Base-by-base conservation (phyloP, 225 moss, liverwort and hornwort species). In the Sphagnum contortum region DNA sequence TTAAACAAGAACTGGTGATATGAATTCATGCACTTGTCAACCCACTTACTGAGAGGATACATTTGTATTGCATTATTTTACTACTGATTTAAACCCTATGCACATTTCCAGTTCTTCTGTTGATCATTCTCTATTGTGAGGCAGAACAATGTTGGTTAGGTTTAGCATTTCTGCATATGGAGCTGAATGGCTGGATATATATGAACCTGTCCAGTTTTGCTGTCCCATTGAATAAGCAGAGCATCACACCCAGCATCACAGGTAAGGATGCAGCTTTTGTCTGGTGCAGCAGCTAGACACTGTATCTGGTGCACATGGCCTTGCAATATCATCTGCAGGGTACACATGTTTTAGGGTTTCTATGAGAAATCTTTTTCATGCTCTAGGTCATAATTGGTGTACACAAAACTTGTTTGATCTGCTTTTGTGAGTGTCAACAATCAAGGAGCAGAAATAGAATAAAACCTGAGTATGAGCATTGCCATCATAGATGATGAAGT, bases 301-400 rank as follows among this genome's bases (percentile, higher is more conserved):
- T 76, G 78, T 59, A 85, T 81, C 58, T 85, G 81, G 67, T 85
- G 81, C 7, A 85, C 64, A 52, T 85, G 85, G 5, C 85, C 85
- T 59, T 81, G 81, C n/a, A 85, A 47, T 49, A 76, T 50, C 67
- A 57, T 78, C 85, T 85, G 76, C 49, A 59, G 7, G 10, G 12
- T 2, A 29, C 48, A 62, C 10, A 47, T 50, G 29, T 2, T 50
- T 12, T 3, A 49, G 47, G 50, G 13, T 10, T 50, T 11, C 8
- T 29, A 29, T 29, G 29, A 29, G 29, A 29, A 29, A 29, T 29
- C 29, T 29, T 29, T 29, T 29, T 29, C 29, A 29, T 29, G 29
- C 29, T 29, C 29, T 29, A 29, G 29, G 29, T 29, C 29, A 29
- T 29, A 29, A 29, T 29, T 1, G 1, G 1, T 29, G 29, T 29